Evolutionary conservation across 495 filamentous ascomycete genomes (phyloP), one percentile per base, ranked within the genome.

Genomic region (Eremomyces bilateralis): DNA sequence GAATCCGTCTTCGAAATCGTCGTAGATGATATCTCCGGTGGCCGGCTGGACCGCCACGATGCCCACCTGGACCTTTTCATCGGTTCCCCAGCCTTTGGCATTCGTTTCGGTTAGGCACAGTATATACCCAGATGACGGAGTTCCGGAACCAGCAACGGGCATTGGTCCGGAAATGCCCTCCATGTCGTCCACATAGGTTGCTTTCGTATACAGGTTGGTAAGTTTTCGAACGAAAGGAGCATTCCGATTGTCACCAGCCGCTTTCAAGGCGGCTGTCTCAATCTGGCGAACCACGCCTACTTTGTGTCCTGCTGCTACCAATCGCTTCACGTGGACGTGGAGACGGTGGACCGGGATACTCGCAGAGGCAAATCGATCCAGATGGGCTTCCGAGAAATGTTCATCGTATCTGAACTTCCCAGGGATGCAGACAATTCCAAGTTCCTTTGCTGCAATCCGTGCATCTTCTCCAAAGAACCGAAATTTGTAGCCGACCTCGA

Each of bases 401-500:
- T 99, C 85, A 50, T 99, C 88, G 41, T 80, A 99, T 44, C 90
- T 59, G 44, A 84, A 71, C 48, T 93, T 99, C 5, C 88, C 88
- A 1, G 88, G 88, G 43, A 95, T 94, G 47, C 88, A 99, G 22
- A 95, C 79, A 45, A 99, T 95, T 38, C 77, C 76, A 38, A 99
- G 58, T 49, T 85, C 82, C 49, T 88, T 92, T 4, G 83, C 76
- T 12, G 88, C 90, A 36, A 71, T 66, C 37, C 82, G 67, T 4
- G 88, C 88, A 60, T 99, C 88, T 47, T 94, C 85, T n/a, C 90
- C 88, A 46, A 91, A 92, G 60, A 99, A 93, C 28, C 74, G 69
- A 59, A 88, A 99, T 52, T 99, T 99, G 52, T 99, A 99, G 19
- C 88, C 88, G 3, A 99, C 88, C 47, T 99, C 83, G 15, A 94